These are phyloP conservation scores for Sporothrix pseudoabietina DNA, from an alignment of 2,329 filamentous ascomycete genomes.

Conservation along the genomic window DNA sequence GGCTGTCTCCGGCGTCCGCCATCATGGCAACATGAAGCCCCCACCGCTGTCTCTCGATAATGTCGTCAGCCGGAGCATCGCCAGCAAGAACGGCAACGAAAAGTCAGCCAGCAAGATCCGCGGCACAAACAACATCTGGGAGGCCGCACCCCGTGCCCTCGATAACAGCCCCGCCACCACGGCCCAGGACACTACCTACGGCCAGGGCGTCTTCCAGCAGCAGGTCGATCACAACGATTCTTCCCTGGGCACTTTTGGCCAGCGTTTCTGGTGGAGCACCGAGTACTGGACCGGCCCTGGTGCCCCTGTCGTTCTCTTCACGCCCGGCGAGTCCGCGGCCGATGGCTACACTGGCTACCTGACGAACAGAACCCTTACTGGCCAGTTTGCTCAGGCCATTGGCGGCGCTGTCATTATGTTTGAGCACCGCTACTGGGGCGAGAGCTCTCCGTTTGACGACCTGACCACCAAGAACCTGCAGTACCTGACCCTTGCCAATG, in stretches of 20 bases:
- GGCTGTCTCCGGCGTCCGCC: slow-evolving; percentile 17
- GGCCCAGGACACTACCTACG: not conserved
- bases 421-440: slow-evolving; percentile 50
- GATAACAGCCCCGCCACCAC: not conserved
- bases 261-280: slow-evolving; percentile 48
- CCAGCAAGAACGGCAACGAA: not conserved
- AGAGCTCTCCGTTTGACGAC: slow-evolving; percentile 43
- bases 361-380: slow-evolving; percentile 48
- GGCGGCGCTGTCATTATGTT: slow-evolving; percentile 47
- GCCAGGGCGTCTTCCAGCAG: slow-evolving; percentile 43
- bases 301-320: slow-evolving; percentile 47
- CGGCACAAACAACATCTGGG: slow-evolving; percentile 29
- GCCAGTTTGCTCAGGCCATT: slow-evolving; percentile 45
- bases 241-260: slow-evolving; percentile 47
- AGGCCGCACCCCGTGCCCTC: not conserved
- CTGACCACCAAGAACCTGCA: slow-evolving; percentile 45
- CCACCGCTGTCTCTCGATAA: slow-evolving; percentile 18
- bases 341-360: slow-evolving; percentile 50
- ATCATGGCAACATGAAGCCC: slow-evolving; percentile 26
- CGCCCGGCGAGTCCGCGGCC: slow-evolving; percentile 46
- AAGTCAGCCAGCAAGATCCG: slow-evolving; percentile 17
- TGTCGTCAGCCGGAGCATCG: not conserved
- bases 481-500: slow-evolving; percentile 47
- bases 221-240: slow-evolving; percentile 47
- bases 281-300: slow-evolving; percentile 47